These are phyloP conservation scores for Phyllosticta paracitricarpa DNA, from an alignment of 2,329 filamentous ascomycete genomes.

Conservation along the genomic window DNA sequence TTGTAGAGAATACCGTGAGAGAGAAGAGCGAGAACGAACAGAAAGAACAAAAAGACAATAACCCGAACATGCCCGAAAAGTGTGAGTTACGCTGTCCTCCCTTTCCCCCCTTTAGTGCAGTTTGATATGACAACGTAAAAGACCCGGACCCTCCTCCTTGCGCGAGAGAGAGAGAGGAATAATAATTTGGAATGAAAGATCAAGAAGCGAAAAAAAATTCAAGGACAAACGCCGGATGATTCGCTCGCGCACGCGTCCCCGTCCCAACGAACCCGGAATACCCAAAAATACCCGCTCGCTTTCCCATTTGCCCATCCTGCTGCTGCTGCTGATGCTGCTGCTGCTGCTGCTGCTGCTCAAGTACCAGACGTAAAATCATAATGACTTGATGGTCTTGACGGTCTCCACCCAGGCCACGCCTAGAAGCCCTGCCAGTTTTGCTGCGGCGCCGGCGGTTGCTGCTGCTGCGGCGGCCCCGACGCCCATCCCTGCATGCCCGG, in stretches of 20 bases:
- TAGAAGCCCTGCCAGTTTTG: conserved; percentile 26
- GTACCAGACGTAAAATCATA: background rate
- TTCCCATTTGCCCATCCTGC: background rate
- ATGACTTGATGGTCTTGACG: background rate
- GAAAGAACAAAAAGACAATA: background rate
- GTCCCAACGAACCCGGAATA: no score
- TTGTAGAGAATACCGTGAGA: background rate
- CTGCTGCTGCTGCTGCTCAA: background rate
- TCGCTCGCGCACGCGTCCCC: no score
- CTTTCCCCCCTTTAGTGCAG: background rate
- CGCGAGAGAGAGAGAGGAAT: background rate
- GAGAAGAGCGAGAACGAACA: background rate
- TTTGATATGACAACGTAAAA: background rate
- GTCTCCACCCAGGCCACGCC: no score
- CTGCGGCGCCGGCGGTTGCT: conserved; percentile 10
- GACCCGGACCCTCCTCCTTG: background rate
- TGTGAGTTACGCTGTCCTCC: background rate
- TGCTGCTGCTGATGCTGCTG: background rate
- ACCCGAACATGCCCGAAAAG: conserved; percentile 9
- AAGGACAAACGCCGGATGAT: no score
- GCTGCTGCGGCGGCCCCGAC: conserved; percentile 26
- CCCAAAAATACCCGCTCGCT: background rate
- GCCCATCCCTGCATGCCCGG: conserved; percentile 44
- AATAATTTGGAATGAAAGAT: no score
- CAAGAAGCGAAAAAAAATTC: no score